Evolutionary conservation across 2,329 filamentous ascomycete genomes (phyloP).

Genomic region (Trichophyton benhamiae): DNA sequence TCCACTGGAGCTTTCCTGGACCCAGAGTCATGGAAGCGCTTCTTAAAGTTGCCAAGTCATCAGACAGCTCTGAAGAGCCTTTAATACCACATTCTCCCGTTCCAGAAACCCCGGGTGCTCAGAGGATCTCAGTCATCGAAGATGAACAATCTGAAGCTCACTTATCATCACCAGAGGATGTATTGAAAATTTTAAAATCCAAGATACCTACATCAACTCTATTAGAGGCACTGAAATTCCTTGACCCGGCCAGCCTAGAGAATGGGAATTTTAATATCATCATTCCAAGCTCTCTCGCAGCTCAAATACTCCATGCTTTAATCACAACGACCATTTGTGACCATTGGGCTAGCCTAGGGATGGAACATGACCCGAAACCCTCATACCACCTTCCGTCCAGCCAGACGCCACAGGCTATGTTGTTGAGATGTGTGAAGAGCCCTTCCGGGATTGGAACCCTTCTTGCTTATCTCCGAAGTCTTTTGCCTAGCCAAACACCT

Average conservation of each 20-base stretch:
- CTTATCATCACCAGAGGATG: constrained; percentile 16
- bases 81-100: not conserved
- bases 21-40: constrained; percentile 25
- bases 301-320: constrained; percentile 63
- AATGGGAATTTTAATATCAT: constrained; percentile 43
- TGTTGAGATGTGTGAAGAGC: constrained; percentile 58
- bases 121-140: not conserved
- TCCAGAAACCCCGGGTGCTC: not conserved
- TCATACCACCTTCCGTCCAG: constrained; percentile 5
- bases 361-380: constrained; percentile 27
- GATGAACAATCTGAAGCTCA: constrained; percentile 4
- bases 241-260: constrained; percentile 25
- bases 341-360: constrained; percentile 58
- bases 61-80: constrained; percentile 10
- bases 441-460: constrained; percentile 68
- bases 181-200: constrained; percentile 29
- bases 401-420: constrained; percentile 26
- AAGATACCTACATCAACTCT: constrained; percentile 28
- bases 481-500: constrained; percentile 33
- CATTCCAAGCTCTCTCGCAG: constrained; percentile 52
- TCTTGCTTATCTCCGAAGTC: constrained; percentile 52
- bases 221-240: constrained; percentile 19
- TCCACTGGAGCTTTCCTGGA: not conserved
- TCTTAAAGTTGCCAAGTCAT: constrained; percentile 29
- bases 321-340: constrained; percentile 65